Evolutionary conservation across 352 stramenopile species (phyloP).

Genomic region (Phytophthora pistaciae): DNA sequence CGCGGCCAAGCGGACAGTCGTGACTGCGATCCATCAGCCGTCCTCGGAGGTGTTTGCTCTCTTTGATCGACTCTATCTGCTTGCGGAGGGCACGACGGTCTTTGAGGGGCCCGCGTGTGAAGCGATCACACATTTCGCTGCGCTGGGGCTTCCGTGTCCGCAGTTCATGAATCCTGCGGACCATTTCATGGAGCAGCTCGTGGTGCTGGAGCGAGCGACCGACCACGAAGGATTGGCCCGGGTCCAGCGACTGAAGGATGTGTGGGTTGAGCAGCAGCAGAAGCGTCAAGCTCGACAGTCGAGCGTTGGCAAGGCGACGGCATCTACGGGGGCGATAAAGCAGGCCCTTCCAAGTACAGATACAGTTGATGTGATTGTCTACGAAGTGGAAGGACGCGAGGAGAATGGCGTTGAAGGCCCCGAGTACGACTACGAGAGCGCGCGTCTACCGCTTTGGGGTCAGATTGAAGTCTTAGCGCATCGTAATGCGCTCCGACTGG

Average conservation of each 20-base stretch:
- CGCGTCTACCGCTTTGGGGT: conserved; percentile 25
- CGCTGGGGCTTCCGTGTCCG: conserved; percentile 40
- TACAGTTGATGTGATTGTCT: conserved; percentile 30
- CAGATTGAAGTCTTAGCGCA: conserved; percentile 48
- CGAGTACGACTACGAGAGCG: conserved; percentile 14
- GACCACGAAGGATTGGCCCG: conserved; percentile 39
- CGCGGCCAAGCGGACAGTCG: conserved; percentile 76
- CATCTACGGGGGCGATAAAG: conserved; percentile 6
- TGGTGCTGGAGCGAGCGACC: conserved; percentile 45
- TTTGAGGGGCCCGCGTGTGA: conserved; percentile 44
- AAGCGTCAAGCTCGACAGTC: conserved; percentile 2
- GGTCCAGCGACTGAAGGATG: conserved; percentile 39
- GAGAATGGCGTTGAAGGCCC: neutral
- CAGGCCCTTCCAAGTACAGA: conserved; percentile 2
- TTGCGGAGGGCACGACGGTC: conserved; percentile 42
- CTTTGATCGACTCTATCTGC: conserved; percentile 51
- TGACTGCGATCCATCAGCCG: conserved; percentile 89
- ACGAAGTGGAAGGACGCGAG: conserved; percentile 29
- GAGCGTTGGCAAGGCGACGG: neutral
- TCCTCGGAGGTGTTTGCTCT: conserved; percentile 57
- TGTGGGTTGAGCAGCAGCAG: conserved; percentile 28
- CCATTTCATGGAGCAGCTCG: conserved; percentile 61
- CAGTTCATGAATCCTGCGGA: conserved; percentile 57
- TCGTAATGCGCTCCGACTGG: conserved; percentile 43
- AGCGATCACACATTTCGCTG: conserved; percentile 45